Evolutionary conservation across 805 yeast species (phyloP), one percentile per base, ranked within the genome.

Genomic region (Lachancea quebecensis): DNA sequence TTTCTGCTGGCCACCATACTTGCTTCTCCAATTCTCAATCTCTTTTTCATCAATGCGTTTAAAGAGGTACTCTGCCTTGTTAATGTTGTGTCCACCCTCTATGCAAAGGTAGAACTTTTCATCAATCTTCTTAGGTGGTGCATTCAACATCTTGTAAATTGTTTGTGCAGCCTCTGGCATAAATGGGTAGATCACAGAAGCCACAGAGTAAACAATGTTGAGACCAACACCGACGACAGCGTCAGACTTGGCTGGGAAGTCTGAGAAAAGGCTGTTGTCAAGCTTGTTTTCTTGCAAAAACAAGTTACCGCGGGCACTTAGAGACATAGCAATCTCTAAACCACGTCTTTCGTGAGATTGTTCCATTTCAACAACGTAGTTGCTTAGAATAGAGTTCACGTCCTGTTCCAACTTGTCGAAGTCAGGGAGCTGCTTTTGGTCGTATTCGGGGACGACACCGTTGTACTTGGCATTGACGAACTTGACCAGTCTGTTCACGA

Each of bases 281-380:
- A 93, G 76, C 70, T 90, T 90, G 71, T 90, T 89, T 42, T 91
- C 99, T 71, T 93, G 99, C 65, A 93, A 76, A 75, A 91, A 93
- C 66, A 75, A 85, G 70, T 93, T 93, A 67, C 99, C 99, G 58
- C 96, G 81, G 16, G 95, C 79, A 47, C 96, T 85, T 46, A 93
- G 72, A 29, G 85, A 74, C 96, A 93, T 89, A 50, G 96, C 95
- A 33, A 81, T 66, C 66, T 90, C 98, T 51, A 91, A 73, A 64
- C 97, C 98, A 60, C 81, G 83, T 68, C 96, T 83, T 59, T 88
- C 77, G 61, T 79, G 86, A 39, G 81, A 85, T 31, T 74, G 74
- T 64, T 87, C 96, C 85, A 90, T 75, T 55, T 80, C 82, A 14
- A 73, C 71, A 51, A 79, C 73, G 70, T 89, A 93, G 36, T 69